phyloP scores from a whole-genome alignment of 176 grass and related monocot genomes.

The Cocos nucifera region DNA sequence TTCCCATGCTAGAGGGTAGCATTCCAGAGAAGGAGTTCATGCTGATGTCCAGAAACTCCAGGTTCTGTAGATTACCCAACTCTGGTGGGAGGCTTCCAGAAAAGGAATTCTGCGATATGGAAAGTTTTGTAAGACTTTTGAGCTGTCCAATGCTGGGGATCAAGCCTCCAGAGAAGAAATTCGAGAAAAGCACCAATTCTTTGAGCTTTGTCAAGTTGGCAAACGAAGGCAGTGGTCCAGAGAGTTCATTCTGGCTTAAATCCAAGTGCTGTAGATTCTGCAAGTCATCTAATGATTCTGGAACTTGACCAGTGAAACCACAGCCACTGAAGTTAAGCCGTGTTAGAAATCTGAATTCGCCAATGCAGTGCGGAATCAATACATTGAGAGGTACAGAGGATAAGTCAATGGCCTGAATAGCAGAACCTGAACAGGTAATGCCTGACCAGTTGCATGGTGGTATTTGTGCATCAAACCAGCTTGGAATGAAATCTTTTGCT shows the following conservation, averaged over 20 bases:
- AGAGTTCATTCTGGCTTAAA: slow-evolving; percentile 64
- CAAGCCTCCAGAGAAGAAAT: slow-evolving; percentile 50
- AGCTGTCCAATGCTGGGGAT: slow-evolving; percentile 47
- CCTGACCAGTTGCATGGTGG: slow-evolving; percentile 74
- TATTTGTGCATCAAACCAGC: slow-evolving; percentile 72
- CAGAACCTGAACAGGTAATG: slow-evolving; percentile 38
- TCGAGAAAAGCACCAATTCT: slow-evolving; percentile 49
- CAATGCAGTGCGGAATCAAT: slow-evolving; percentile 47
- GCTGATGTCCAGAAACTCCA: slow-evolving; percentile 57
- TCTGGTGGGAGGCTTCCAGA: slow-evolving; percentile 50
- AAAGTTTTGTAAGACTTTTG: slow-evolving; percentile 45
- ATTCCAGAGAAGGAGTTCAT: slow-evolving; percentile 49
- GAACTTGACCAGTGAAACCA: slow-evolving; percentile 55
- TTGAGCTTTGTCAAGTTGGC: slow-evolving; percentile 43
- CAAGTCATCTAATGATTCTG: slow-evolving; percentile 34
- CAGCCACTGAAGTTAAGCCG: slow-evolving; percentile 75
- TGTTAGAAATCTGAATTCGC: slow-evolving; percentile 42
- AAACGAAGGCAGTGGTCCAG: slow-evolving; percentile 44
- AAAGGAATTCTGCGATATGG: slow-evolving; percentile 48
- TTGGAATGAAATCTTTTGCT: slow-evolving; percentile 50
- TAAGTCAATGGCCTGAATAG: slow-evolving; percentile 62
- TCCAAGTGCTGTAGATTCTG: slow-evolving; percentile 49
- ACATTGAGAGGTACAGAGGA: slow-evolving; percentile 42
- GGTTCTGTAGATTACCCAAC: slow-evolving; percentile 53
- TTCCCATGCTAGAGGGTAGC: slow-evolving; percentile 47